phyloP scores from a whole-genome alignment of 768 basidiomycete genomes.

The Kwoniella newhampshirensis region DNA sequence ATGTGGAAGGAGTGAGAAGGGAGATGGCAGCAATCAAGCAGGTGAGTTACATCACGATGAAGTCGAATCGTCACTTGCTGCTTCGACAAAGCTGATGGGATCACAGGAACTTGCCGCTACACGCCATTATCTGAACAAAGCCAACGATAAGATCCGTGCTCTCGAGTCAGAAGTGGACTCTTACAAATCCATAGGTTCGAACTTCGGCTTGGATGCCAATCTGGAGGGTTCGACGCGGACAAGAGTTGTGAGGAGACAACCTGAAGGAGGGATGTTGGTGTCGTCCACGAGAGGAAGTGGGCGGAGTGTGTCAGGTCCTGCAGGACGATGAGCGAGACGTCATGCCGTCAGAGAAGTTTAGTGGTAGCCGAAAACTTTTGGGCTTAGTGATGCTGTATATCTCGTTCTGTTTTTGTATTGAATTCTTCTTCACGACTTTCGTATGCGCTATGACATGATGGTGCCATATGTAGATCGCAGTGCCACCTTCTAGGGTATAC shows the following conservation, averaged over 20 bases:
- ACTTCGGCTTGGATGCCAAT: neutral
- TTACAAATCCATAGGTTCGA: slow-evolving; percentile 34
- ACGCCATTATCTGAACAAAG: slow-evolving; percentile 36
- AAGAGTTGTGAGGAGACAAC: slow-evolving; percentile 34
- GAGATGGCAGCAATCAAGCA: slow-evolving; percentile 80
- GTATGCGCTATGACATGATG: too few species aligned
- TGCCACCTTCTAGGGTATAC: too few species aligned
- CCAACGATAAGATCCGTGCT: slow-evolving; percentile 26
- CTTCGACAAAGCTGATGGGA: too few species aligned
- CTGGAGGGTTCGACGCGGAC: slow-evolving; percentile 23
- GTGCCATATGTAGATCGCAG: too few species aligned
- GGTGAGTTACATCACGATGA: slow-evolving; percentile 58
- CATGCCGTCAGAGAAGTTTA: too few species aligned
- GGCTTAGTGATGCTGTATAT: too few species aligned
- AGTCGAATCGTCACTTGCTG: too few species aligned
- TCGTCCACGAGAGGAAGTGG: neutral
- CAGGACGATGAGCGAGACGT: neutral
- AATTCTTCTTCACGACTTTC: too few species aligned
- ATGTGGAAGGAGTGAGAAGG: slow-evolving; percentile 76
- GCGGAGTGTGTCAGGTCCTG: slow-evolving; percentile 27
- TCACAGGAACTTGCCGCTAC: slow-evolving; percentile 42
- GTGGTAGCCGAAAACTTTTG: too few species aligned
- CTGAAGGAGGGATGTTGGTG: slow-evolving; percentile 34
- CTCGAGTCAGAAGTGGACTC: slow-evolving; percentile 31
- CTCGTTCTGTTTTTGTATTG: too few species aligned